Evolutionary conservation across 345 rosid species (phyloP).

Genomic region (Turnera subulata): DNA sequence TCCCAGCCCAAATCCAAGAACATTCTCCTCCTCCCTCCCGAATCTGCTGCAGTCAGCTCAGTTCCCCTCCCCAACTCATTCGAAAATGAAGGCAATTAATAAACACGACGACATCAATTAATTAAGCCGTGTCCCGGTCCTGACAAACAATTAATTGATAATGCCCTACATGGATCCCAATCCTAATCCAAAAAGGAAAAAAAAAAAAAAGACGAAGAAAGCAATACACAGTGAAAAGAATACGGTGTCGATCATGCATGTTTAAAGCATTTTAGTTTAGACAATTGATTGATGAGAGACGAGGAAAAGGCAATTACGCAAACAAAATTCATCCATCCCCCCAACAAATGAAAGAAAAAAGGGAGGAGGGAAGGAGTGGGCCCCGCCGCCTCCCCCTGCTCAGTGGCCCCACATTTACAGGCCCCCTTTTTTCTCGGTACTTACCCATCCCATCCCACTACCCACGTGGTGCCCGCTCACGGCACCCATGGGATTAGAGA

Average conservation of each 20-base stretch:
- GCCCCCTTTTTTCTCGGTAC: background rate
- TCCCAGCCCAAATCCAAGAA: too few species aligned
- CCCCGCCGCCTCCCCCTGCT: background rate
- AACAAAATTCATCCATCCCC: background rate
- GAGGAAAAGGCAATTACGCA: too few species aligned
- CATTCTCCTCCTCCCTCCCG: too few species aligned
- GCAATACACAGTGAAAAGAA: too few species aligned
- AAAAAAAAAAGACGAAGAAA: background rate
- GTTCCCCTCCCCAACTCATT: too few species aligned
- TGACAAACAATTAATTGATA: background rate
- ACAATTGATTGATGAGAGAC: too few species aligned
- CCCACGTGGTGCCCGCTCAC: slow-evolving; percentile 27
- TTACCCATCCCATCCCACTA: background rate
- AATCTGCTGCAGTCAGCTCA: too few species aligned
- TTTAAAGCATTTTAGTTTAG: slow-evolving; percentile 6
- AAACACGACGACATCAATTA: background rate
- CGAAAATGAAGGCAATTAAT: background rate
- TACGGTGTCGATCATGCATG: slow-evolving; percentile 17
- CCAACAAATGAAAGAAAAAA: background rate
- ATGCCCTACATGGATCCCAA: too few species aligned
- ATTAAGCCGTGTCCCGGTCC: too few species aligned
- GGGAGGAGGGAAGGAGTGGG: too few species aligned
- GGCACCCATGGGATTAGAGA: background rate
- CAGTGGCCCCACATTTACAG: too few species aligned
- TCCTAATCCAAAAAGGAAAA: too few species aligned